phyloP scores from a whole-genome alignment of 208 protist species.

The Leishmania amazonensis region DNA sequence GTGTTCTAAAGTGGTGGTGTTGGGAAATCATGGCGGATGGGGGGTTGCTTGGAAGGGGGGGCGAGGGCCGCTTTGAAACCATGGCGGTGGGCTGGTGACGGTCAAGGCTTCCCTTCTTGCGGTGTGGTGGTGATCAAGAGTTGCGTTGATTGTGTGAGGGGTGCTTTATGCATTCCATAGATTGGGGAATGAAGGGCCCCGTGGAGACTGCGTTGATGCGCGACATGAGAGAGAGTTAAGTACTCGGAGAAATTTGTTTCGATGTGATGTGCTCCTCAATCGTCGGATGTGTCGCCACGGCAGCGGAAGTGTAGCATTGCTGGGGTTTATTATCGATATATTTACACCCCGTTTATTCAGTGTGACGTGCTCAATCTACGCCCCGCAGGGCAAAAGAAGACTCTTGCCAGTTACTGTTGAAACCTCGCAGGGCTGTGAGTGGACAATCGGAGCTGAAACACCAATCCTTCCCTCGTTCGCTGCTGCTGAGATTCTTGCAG shows the following conservation, averaged over 20 bases:
- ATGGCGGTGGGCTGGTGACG: background rate
- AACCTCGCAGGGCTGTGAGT: background rate
- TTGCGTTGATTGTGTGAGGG: background rate
- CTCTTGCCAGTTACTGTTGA: background rate
- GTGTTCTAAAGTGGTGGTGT: background rate
- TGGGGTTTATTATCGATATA: background rate
- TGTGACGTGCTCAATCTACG: background rate
- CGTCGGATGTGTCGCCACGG: background rate
- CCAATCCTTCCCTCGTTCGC: background rate
- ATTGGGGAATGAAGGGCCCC: background rate
- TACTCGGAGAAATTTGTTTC: background rate
- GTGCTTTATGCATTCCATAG: background rate
- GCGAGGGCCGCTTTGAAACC: background rate
- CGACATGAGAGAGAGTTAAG: background rate
- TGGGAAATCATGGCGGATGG: background rate
- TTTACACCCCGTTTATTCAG: background rate
- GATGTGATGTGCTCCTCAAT: background rate
- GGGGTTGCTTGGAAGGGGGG: background rate
- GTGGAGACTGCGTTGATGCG: background rate
- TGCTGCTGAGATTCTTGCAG: background rate
- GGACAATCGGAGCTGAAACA: background rate
- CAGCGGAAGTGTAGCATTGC: background rate
- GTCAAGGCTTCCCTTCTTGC: background rate
- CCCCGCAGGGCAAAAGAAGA: background rate
- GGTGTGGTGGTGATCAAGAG: background rate